Base-by-base conservation (phyloP, 2,329 filamentous ascomycete genomes). In the Spiromastix sp. region DNA sequence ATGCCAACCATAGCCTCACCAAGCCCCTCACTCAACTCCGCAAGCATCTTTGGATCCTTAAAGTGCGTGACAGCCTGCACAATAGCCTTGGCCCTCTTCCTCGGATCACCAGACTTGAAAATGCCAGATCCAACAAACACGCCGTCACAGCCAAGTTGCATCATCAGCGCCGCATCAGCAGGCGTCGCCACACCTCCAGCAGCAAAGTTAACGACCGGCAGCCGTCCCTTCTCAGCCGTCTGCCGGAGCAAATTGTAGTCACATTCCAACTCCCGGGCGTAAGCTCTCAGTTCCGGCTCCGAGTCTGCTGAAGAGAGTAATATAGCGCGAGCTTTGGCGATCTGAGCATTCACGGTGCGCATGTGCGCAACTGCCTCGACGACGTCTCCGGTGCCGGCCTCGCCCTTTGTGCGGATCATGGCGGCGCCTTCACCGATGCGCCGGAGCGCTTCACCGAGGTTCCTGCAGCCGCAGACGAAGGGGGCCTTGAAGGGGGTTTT, bases 121-220 rank as follows among this genome's bases (percentile, higher is more conserved):
- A 96, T 96, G 18, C 91, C 91, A 39, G 79, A 86, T 18, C 91
- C 91, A 22, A 98, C 91, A 56, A 98, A 98, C 22, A 98, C 91
- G 39, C 91, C 91, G 55, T 98, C 91, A 56, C 91, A 96, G 41
- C 91, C 91, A 45, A 98, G 70, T 71, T 96, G 89, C 91, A 98
- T 98, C 89, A 98, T 85, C 66, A 98, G 70, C 2, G 91, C 91
- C 1, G 91, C 91, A 62, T 98, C 91, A 0, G 91, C 91, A 0
- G 91, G 91, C 1, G 91, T 98, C n/a, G 91, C 91, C n/a, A 98
- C 83, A 39, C 91, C 91, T n/a, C 91, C 91, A 3, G 91, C 91
- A 0, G 91, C 91, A 50, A 98, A 96, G 71, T 96, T 96, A 45
- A 98, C 91, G 1, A 96, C 89, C 2, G 91, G 91, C 36, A 98